Conservation (phyloP, 768 basidiomycete species). For the Boletus vinaceobasis region DNA sequence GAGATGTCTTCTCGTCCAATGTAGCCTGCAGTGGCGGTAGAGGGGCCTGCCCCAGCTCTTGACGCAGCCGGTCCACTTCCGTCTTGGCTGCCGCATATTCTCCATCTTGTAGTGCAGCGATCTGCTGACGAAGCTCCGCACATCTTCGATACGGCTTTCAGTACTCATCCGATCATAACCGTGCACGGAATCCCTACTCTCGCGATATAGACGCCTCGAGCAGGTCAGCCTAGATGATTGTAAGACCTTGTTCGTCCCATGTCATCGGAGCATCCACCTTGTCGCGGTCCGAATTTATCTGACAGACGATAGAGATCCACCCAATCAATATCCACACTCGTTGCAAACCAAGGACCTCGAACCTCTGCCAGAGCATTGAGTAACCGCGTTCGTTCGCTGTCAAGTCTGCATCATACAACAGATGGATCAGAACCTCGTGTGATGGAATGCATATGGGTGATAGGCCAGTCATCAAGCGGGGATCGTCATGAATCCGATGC, state of each 20-base stretch:
- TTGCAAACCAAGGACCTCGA: conserved; percentile 19
- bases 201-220: conserved; percentile 62
- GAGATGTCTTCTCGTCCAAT: conserved; percentile 63
- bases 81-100: conserved; percentile 72
- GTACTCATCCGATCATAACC: background rate
- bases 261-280: conserved; percentile 39
- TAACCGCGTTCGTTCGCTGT: conserved; percentile 70
- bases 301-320: background rate
- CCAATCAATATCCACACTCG: conserved; percentile 10
- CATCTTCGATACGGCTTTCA: conserved; percentile 43
- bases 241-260: conserved; percentile 5
- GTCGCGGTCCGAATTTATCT: conserved; percentile 83
- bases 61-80: conserved; percentile 73
- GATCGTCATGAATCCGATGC: background rate
- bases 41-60: conserved; percentile 73
- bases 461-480: background rate
- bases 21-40: conserved; percentile 69
- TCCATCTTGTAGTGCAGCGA: conserved; percentile 63
- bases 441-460: background rate
- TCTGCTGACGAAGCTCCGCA: conserved; percentile 62
- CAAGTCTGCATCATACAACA: conserved; percentile 45
- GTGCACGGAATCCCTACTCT: conserved; percentile 48
- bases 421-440: conserved; percentile 13
- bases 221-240: conserved; percentile 53
- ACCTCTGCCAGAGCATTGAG: conserved; percentile 70